Evolutionary conservation across 1,284 basidiomycete genomes (phyloP).

Genomic region (Pseudozyma tsukubaensis): DNA sequence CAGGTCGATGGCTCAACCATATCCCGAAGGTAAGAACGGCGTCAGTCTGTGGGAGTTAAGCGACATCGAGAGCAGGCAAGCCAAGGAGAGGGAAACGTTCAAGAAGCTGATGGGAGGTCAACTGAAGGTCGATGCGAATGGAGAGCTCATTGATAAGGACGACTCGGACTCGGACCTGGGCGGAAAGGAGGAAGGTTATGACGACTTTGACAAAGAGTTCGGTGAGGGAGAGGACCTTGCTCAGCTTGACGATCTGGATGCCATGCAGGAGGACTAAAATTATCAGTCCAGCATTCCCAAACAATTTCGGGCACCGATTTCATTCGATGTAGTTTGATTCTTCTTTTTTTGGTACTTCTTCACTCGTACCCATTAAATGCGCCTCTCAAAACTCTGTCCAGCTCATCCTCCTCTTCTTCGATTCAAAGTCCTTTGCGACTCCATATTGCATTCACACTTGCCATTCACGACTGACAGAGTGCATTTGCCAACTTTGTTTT

Average conservation of each 20-base stretch:
- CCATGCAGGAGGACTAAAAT: slow-evolving; percentile 32
- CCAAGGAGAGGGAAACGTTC: slow-evolving; percentile 75
- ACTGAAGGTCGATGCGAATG: slow-evolving; percentile 45
- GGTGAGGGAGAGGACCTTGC: slow-evolving; percentile 3
- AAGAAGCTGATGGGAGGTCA: slow-evolving; percentile 58
- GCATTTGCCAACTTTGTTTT: no score
- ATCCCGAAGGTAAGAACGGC: slow-evolving; percentile 88
- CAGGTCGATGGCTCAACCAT: slow-evolving; percentile 95
- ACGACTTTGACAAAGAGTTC: slow-evolving; percentile 57
- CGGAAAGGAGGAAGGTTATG: slow-evolving; percentile 28
- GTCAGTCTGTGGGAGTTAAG: slow-evolving; percentile 92
- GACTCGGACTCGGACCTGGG: slow-evolving; percentile 33
- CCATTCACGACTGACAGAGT: no score
- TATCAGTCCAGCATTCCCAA: no score
- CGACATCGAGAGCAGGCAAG: slow-evolving; percentile 83
- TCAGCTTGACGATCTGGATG: slow-evolving; percentile 5
- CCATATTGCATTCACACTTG: no score
- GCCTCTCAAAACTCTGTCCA: no score
- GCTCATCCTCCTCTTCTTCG: no score
- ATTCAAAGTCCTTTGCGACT: no score
- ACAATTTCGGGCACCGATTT: no score
- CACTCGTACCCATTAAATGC: no score
- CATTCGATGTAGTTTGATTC: no score
- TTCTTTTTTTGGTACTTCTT: no score
- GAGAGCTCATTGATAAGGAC: slow-evolving; percentile 44